Base-by-base conservation (phyloP, 208 protist genomes). In the Wallacemonas sp. region DNA sequence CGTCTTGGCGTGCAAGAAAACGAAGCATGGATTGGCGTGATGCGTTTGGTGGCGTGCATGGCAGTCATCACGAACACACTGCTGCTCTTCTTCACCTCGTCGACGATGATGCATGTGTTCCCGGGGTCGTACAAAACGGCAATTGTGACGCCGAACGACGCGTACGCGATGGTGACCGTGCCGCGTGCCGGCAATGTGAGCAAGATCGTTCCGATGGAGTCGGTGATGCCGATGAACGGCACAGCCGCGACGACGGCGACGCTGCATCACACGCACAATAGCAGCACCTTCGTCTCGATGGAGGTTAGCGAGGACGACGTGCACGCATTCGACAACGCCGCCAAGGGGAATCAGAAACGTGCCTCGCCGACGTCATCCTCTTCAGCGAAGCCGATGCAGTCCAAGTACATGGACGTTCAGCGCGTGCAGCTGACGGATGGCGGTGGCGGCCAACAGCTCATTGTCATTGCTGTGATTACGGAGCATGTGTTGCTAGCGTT, bases 61-160 rank as follows among this genome's bases (percentile, higher is more conserved):
- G 59, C 82, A 5, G 71, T 89, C 21, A 68, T 85, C 36, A 86
- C 75, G 12, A 92, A 92, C 68, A 81, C 68, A 14, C 70, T 79
- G 19, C 59, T 92, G 30, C 67, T 88, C 6, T 69, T 60, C 45
- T 73, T 86, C 55, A 80, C 68, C 27, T 72, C 69, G 0, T 44
- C 60, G 2, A 78, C 80, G 45, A 75, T 77, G 61, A 49, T 44
- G 58, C 62, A 58, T 15, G 70, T 64, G 67, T 75, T 80, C 21
- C 73, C 74, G 2, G 26, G 66, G 12, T 44, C 51, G 53, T 71
- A 75, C 54, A 47, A 34, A 24, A 61, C 22, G 39, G 31, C 68
- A 6, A 36, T 62, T 39, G 56, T 71, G 56, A 53, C 68, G 38
- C 62, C 56, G 22, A 56, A 63, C 31, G 62, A 17, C 36, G 75